Conservation (phyloP, 2,329 filamentous ascomycete genomes). For the Plenodomus lindquistii region DNA sequence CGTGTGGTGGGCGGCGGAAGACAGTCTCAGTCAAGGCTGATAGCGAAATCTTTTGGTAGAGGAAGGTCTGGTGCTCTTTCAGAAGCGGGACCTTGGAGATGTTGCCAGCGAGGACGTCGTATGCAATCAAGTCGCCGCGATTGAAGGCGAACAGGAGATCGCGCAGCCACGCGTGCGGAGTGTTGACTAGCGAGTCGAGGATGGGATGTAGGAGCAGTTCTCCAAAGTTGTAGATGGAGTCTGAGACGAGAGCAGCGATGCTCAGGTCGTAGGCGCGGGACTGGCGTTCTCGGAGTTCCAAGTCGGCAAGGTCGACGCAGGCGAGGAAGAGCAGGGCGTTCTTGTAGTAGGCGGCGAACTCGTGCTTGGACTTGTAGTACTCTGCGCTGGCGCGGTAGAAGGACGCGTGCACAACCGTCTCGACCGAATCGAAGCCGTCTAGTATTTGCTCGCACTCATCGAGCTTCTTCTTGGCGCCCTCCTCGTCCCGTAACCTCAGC, state of each 20-base stretch:
- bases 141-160: conserved; percentile 98
- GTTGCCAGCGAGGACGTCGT: conserved; percentile 80
- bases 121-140: conserved; percentile 85
- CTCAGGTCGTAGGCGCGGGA: conserved; percentile 88
- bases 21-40: conserved; percentile 93
- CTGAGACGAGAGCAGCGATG: conserved; percentile 88
- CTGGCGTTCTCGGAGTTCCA: conserved; percentile 75
- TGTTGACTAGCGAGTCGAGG: conserved; percentile 77
- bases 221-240: conserved; percentile 98
- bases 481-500: conserved; percentile 75
- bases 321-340: conserved; percentile 97
- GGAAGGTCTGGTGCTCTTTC: conserved; percentile 75
- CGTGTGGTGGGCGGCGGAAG: conserved; percentile 92
- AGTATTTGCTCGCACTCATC: conserved; percentile 86
- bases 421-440: conserved; percentile 90
- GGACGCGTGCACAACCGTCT: conserved; percentile 91
- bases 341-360: conserved; percentile 96
- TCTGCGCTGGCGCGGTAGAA: conserved; percentile 95
- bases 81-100: conserved; percentile 80
- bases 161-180: conserved; percentile 82
- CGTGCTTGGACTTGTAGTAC: conserved; percentile 89
- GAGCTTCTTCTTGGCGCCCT: conserved; percentile 83
- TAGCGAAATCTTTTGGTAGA: conserved; percentile 98
- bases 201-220: conserved; percentile 98
- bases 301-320: conserved; percentile 81